Conservation (phyloP, 176 grass and related monocot genomes). For the Themeda triandra region DNA sequence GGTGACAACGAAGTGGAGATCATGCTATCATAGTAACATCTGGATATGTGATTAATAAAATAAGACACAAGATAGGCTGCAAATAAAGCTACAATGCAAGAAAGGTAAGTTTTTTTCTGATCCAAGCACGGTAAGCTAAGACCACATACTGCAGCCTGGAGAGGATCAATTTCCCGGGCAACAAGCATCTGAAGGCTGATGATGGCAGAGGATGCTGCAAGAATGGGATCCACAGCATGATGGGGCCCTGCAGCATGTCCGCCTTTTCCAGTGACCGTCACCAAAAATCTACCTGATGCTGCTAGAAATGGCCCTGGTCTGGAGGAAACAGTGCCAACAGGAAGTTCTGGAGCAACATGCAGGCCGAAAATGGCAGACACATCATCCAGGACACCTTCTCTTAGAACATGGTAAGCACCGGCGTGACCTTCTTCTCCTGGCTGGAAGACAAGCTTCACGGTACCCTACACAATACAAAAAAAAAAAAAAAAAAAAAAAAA, state of each 20-base stretch:
- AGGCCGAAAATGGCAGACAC: slow-evolving; percentile 42
- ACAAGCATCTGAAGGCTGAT: slow-evolving; percentile 58
- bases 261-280: slow-evolving; percentile 33
- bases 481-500: not conserved
- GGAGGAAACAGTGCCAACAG: slow-evolving; percentile 28
- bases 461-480: slow-evolving; percentile 20
- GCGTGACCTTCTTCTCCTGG: slow-evolving; percentile 49
- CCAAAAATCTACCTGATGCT: slow-evolving; percentile 32
- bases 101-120: no score
- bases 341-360: slow-evolving; percentile 27
- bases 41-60: not conserved
- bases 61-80: not conserved
- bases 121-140: not conserved
- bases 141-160: slow-evolving; percentile 51
- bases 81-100: no score
- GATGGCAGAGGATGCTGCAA: slow-evolving; percentile 46
- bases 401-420: slow-evolving; percentile 44
- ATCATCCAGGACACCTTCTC: slow-evolving; percentile 37
- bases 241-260: slow-evolving; percentile 64
- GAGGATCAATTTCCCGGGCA: slow-evolving; percentile 55
- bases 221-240: slow-evolving; percentile 43
- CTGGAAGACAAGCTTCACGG: slow-evolving; percentile 58
- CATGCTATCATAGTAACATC: not conserved
- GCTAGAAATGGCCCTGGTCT: slow-evolving; percentile 42
- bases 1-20: not conserved